A percentile compares a stretch with the other conserved stretches of the same genome.
These are phyloP conservation scores for Gossypium raimondii DNA, from an alignment of 345 rosid genomes.

Conservation along the genomic window DNA sequence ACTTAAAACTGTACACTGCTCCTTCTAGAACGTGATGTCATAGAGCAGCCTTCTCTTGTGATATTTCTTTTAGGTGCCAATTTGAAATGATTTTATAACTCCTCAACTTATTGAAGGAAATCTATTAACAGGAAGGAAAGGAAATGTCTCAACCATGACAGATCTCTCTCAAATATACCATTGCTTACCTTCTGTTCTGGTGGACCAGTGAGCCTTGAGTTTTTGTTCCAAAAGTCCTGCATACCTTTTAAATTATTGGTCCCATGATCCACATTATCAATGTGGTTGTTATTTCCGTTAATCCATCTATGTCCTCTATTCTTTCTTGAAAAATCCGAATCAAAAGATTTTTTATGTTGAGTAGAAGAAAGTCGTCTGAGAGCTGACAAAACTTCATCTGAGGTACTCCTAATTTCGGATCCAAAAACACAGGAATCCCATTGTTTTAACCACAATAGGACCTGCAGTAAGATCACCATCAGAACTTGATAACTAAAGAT, in stretches of 20 bases:
- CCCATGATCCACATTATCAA: conserved; percentile 30
- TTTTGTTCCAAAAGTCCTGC: conserved; percentile 47
- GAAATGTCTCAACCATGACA: conserved; percentile 9
- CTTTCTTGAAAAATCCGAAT: conserved; percentile 46
- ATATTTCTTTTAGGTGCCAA: background rate
- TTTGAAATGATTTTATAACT: background rate
- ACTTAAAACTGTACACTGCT: background rate
- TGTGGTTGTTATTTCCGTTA: conserved; percentile 38
- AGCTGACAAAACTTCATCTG: conserved; percentile 83
- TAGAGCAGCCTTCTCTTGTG: background rate
- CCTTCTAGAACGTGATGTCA: background rate
- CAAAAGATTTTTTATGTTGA: conserved; percentile 48
- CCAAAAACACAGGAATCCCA: conserved; percentile 99
- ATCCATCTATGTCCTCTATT: conserved; percentile 43
- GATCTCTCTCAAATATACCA: conserved; percentile 4
- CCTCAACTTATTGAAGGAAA: background rate
- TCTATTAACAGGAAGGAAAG: background rate
- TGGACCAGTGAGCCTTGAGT: conserved; percentile 53
- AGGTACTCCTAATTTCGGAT: conserved; percentile 84
- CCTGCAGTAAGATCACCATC: conserved; percentile 41
- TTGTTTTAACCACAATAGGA: conserved; percentile 91
- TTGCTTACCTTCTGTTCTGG: conserved; percentile 80
- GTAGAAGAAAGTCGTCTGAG: conserved; percentile 74
- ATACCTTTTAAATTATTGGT: conserved; percentile 34
- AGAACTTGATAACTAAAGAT: background rate